Percentiles rank a stretch among this genome's conserved stretches.
These are phyloP conservation scores for Haematococcus lacustris DNA, from an alignment of 139 green algal species.

Conservation along the genomic window DNA sequence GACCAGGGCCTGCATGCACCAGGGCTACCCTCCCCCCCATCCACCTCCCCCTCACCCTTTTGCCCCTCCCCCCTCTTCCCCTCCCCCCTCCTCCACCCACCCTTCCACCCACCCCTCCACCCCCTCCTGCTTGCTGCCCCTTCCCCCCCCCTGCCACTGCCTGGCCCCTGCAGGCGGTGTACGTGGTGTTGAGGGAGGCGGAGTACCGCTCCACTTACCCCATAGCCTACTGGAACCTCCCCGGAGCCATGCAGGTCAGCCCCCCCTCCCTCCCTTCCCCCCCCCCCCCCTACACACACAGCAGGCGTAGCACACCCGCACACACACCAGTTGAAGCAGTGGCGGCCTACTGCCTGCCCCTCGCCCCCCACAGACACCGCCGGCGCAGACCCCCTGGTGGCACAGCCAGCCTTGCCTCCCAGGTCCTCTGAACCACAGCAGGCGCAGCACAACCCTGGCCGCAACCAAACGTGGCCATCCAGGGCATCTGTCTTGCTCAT, in stretches of 20 bases:
- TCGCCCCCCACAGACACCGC: too few species aligned
- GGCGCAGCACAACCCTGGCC: too few species aligned
- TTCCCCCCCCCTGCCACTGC: background rate
- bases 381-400: too few species aligned
- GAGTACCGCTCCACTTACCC: constrained; percentile 98
- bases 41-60: background rate
- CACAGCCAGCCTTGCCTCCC: too few species aligned
- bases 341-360: too few species aligned
- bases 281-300: too few species aligned
- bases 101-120: background rate
- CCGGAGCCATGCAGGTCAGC: constrained; percentile 19
- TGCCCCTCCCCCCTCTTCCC: background rate
- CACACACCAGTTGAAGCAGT: too few species aligned
- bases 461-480: too few species aligned
- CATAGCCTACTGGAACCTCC: constrained; percentile 95
- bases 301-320: too few species aligned
- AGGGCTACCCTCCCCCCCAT: background rate
- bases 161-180: constrained; percentile 73
- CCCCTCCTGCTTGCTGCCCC: background rate
- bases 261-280: too few species aligned
- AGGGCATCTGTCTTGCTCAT: too few species aligned
- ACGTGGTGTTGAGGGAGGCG: constrained; percentile 93
- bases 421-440: too few species aligned
- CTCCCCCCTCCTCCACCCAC: background rate
- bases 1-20: background rate